These are phyloP conservation scores for Candolleomyces aberdarensis DNA, from an alignment of 768 basidiomycete species.

Conservation along the genomic window DNA sequence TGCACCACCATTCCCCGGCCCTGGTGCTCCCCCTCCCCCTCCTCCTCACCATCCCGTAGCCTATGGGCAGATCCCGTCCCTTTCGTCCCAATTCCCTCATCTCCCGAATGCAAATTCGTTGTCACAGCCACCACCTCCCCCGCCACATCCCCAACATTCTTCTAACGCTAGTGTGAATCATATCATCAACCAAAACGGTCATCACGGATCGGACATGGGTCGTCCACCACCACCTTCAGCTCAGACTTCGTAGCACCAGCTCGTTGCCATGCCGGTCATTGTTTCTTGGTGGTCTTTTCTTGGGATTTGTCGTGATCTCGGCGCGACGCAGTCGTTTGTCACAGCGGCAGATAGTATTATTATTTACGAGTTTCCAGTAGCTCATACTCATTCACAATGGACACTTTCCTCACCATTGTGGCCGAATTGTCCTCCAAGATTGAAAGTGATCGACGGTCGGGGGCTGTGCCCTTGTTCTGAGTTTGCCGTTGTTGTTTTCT, in stretches of 20 bases:
- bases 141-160: conserved; percentile 18
- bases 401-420: no score
- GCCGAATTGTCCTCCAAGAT: no score
- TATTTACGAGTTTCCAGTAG: no score
- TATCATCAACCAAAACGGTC: conserved; percentile 9
- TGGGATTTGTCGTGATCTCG: background rate
- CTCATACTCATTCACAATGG: no score
- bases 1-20: conserved; percentile 43
- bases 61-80: conserved; percentile 48
- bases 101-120: conserved; percentile 33
- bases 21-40: conserved; percentile 42
- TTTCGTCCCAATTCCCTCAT: conserved; percentile 31
- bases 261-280: background rate
- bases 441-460: background rate
- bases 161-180: conserved; percentile 8
- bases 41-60: conserved; percentile 36
- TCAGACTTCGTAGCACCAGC: background rate
- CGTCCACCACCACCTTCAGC: background rate
- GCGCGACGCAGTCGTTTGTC: background rate
- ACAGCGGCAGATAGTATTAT: background rate
- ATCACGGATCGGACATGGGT: conserved; percentile 4
- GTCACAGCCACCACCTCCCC: conserved; percentile 22
- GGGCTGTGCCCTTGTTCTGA: background rate
- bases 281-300: background rate
- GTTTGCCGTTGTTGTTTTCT: background rate